Evolutionary conservation across 2,329 filamentous ascomycete genomes (phyloP).

Genomic region (Alternaria solani): DNA sequence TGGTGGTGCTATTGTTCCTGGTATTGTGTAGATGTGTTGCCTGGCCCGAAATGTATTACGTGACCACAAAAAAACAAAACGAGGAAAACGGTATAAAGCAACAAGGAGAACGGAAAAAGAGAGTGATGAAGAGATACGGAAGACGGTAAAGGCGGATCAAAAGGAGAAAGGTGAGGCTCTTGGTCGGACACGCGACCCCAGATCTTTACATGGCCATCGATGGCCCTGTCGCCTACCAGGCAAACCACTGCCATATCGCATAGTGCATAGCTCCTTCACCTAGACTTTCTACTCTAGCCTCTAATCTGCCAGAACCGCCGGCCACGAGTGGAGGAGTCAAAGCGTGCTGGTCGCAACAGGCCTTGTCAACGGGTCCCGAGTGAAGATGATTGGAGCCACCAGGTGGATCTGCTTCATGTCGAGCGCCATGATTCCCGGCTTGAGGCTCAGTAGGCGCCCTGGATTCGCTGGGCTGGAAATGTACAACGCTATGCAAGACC

Average conservation of each 20-base stretch:
- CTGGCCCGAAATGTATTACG: conserved; percentile 26
- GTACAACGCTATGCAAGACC: conserved; percentile 44
- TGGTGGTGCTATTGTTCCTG: conserved; percentile 32
- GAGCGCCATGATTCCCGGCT: conserved; percentile 44
- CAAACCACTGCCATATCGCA: conserved; percentile 35
- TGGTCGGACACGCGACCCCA: conserved; percentile 38
- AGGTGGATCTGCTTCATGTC: conserved; percentile 35
- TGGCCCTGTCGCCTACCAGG: conserved; percentile 31
- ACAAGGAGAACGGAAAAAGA: conserved; percentile 13
- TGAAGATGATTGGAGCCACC: conserved; percentile 46
- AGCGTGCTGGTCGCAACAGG: conserved; percentile 35
- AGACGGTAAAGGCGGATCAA: conserved; percentile 21
- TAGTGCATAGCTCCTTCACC: conserved; percentile 36
- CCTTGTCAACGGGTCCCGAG: conserved; percentile 28
- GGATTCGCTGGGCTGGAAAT: conserved; percentile 48
- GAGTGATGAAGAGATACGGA: conserved; percentile 14
- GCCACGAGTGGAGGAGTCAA: conserved; percentile 37
- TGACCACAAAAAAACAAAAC: conserved; percentile 21
- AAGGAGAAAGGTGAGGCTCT: conserved; percentile 29
- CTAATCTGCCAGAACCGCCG: conserved; percentile 38
- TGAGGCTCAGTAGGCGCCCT: conserved; percentile 47
- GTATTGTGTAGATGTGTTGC: conserved; percentile 31
- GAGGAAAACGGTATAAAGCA: conserved; percentile 21
- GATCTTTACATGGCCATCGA: conserved; percentile 28
- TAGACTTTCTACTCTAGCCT: conserved; percentile 19